Evolutionary conservation across 257 asterid genomes (phyloP).

Genomic region (Coffea eugenioides): DNA sequence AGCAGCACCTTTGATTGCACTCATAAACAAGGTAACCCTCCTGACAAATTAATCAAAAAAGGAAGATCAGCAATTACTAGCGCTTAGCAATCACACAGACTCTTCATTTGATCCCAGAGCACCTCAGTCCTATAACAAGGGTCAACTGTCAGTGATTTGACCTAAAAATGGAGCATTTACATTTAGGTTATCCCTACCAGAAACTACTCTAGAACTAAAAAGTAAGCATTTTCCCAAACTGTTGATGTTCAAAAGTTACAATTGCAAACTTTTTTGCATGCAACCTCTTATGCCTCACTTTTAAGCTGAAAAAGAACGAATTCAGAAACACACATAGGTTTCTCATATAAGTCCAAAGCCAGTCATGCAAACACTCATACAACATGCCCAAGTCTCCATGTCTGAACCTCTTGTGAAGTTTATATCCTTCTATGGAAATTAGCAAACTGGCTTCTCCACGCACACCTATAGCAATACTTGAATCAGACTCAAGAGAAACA

Average conservation of each 20-base stretch:
- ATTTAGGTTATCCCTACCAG: neutral
- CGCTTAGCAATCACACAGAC: neutral
- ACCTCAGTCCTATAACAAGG: neutral
- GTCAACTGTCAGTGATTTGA: neutral
- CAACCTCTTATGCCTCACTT: neutral
- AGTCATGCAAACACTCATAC: neutral
- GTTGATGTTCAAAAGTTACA: neutral
- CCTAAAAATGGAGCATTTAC: neutral
- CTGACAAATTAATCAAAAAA: constrained; percentile 46
- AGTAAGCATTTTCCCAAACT: neutral
- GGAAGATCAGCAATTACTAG: neutral
- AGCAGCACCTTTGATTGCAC: constrained; percentile 83
- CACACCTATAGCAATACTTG: neutral
- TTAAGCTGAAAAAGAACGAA: neutral
- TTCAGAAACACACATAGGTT: neutral
- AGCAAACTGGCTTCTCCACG: neutral
- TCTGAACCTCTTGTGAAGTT: neutral
- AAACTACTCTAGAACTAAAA: neutral
- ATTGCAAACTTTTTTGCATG: neutral
- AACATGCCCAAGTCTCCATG: neutral
- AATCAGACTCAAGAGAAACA: neutral
- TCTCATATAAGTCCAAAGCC: neutral
- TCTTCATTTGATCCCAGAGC: neutral
- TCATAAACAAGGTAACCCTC: constrained; percentile 96
- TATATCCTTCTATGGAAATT: neutral